Base-by-base conservation (phyloP, 805 yeast species). In the Saccharomycopsis fibuligera region DNA sequence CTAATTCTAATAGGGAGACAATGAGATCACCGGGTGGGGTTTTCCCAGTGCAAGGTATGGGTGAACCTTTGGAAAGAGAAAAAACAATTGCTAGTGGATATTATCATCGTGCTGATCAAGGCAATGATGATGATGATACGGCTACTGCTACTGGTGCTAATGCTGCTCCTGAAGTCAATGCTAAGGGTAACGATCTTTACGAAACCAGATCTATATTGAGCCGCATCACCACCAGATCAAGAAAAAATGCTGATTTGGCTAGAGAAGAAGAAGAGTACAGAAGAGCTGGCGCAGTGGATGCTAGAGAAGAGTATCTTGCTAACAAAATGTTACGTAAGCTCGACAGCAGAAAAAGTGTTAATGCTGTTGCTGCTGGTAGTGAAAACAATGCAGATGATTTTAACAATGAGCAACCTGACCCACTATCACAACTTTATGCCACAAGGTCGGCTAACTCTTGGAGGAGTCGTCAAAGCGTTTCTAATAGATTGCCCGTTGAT, bases 1-100 rank as follows among this genome's bases (percentile, higher is more conserved):
- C 33, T 16, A 36, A 23, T 12, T 12, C 4, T 21, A 38, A 19
- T 10, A 10, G 9, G n/a, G 14, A 21, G 16, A n/a, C n/a, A n/a
- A 6, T 38, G 4, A 64, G 76, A 54, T 81, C 89, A 1, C 95
- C 91, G 3, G 76, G 76, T 23, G 87, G 87, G 52, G 89, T 84
- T 1, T 85, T 84, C 64, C 93, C 95, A 0, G 90, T 85, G 2
- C 70, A 70, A 56, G 91, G 86, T 1, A 83, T 85, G 91, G 89
- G 86, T 1, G 70, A 68, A 9, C 84, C 91, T 2, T 61, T 76
- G 37, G 64, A 62, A 24, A 66, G 74, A 47, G 90, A 84, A 56
- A 66, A 65, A 40, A 68, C 81, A 0, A 79, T 84, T 47, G 87
- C 87, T 5, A 51, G 42, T 17, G 49, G 54, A 55, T 2, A 51